Conservation (phyloP, 441 rosid genomes). For the Gossypium laxum region DNA sequence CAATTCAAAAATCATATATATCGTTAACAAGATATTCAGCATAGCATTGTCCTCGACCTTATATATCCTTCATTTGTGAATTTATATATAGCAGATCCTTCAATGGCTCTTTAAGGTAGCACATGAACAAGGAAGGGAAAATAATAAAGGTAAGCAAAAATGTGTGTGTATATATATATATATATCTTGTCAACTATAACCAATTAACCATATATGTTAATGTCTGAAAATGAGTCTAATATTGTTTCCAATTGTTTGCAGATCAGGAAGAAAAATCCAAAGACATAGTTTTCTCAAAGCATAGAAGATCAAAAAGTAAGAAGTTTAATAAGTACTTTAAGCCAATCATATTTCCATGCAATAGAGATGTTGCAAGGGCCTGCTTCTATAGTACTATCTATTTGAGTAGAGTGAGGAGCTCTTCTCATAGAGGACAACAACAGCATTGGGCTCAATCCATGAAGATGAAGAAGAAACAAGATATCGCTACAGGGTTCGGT, state of each 20-base stretch:
- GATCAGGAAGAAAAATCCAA: conserved; percentile 18
- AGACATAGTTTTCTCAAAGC: conserved; percentile 17
- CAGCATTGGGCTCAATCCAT: conserved; percentile 23
- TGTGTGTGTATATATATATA: too few relatives aligned
- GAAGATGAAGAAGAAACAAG: conserved; percentile 50
- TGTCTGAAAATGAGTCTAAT: background rate
- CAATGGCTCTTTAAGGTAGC: conserved; percentile 39
- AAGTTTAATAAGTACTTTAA: conserved; percentile 5
- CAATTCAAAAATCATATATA: conserved; percentile 11
- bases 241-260: conserved; percentile 10
- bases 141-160: conserved; percentile 18
- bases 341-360: conserved; percentile 33
- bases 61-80: conserved; percentile 12
- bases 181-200: background rate
- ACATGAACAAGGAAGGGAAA: conserved; percentile 23
- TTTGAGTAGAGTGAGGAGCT: conserved; percentile 28
- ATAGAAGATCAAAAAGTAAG: conserved; percentile 13
- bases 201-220: background rate
- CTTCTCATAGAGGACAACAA: conserved; percentile 16
- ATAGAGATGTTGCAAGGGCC: conserved; percentile 46
- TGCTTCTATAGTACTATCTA: conserved; percentile 48
- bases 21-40: background rate
- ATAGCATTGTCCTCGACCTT: conserved; percentile 12
- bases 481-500: conserved; percentile 2
- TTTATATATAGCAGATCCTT: conserved; percentile 42